These are phyloP conservation scores for Pichia terricola DNA, from an alignment of 1,139 yeast genomes.

Conservation along the genomic window DNA sequence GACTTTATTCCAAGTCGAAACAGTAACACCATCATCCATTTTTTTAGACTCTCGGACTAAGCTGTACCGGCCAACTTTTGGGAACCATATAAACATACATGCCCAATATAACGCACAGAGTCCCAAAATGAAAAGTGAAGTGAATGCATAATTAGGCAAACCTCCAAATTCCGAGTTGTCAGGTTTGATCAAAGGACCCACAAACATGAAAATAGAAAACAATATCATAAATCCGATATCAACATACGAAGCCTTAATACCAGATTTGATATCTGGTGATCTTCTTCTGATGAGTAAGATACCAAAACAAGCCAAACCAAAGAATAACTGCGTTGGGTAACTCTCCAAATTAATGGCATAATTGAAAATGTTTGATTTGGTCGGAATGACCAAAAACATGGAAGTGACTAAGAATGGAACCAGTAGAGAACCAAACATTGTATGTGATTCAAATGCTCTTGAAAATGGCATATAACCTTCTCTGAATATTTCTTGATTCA, in stretches of 20 bases:
- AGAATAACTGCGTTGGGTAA: constrained; percentile 43
- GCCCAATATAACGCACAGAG: constrained; percentile 41
- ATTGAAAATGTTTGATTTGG: constrained; percentile 33
- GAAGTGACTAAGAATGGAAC: constrained; percentile 26
- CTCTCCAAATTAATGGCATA: constrained; percentile 49
- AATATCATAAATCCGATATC: constrained; percentile 34
- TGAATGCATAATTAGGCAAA: constrained; percentile 28
- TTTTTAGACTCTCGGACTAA: constrained; percentile 29
- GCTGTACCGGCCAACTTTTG: constrained; percentile 32
- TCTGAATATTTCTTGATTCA: constrained; percentile 51
- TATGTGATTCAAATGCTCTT: constrained; percentile 42
- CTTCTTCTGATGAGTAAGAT: constrained; percentile 35
- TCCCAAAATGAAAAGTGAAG: constrained; percentile 20
- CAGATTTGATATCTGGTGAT: constrained; percentile 38
- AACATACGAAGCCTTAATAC: constrained; percentile 34
- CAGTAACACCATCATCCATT: constrained; percentile 39
- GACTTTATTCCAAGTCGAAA: constrained; percentile 34
- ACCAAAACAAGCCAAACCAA: constrained; percentile 41
- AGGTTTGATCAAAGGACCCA: constrained; percentile 37
- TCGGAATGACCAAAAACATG: constrained; percentile 25
- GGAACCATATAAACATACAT: constrained; percentile 34
- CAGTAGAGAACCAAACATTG: constrained; percentile 38
- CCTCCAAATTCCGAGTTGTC: constrained; percentile 27
- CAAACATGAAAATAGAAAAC: constrained; percentile 32
- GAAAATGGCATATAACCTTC: constrained; percentile 53